Percentiles rank a stretch among this genome's conserved stretches.
These are phyloP conservation scores for Solanum tarapatanum DNA, from an alignment of 257 asterid species.

Conservation along the genomic window DNA sequence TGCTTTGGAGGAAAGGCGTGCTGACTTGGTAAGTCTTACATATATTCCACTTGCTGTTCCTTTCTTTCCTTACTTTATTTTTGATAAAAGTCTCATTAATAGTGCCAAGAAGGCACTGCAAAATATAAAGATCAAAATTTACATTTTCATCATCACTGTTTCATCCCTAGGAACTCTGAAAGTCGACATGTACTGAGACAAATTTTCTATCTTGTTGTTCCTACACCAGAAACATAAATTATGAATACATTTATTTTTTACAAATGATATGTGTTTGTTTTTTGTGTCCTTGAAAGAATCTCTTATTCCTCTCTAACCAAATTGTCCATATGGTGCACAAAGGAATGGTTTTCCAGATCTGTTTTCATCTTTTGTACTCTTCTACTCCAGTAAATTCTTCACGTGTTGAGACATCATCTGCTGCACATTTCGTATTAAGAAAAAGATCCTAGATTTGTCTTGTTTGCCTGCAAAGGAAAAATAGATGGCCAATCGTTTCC, in stretches of 20 bases:
- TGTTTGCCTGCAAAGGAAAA: not conserved
- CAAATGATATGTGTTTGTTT: not conserved
- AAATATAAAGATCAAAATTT: not conserved
- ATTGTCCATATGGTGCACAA: not conserved
- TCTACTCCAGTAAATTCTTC: not conserved
- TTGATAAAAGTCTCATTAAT: not conserved
- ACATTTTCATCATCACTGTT: not conserved
- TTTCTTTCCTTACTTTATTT: not conserved
- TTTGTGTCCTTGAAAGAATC: not conserved
- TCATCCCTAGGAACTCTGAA: not conserved
- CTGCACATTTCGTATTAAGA: not conserved
- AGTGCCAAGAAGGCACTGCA: not conserved
- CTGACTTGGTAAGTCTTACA: conserved; percentile 17
- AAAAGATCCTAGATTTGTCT: not conserved
- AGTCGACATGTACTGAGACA: not conserved
- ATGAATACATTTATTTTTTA: not conserved
- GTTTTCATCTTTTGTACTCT: not conserved
- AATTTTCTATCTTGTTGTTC: not conserved
- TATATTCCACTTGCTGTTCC: not conserved
- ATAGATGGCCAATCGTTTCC: not conserved
- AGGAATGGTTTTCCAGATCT: not conserved
- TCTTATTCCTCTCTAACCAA: not conserved
- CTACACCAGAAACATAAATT: not conserved
- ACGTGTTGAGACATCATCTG: not conserved
- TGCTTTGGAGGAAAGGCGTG: conserved; percentile 25